Percentiles rank a stretch among this genome's conserved stretches.
Evolutionary conservation across 192 early-diverging fungal genomes (phyloP).

Genomic region (Lobosporangium transversale): DNA sequence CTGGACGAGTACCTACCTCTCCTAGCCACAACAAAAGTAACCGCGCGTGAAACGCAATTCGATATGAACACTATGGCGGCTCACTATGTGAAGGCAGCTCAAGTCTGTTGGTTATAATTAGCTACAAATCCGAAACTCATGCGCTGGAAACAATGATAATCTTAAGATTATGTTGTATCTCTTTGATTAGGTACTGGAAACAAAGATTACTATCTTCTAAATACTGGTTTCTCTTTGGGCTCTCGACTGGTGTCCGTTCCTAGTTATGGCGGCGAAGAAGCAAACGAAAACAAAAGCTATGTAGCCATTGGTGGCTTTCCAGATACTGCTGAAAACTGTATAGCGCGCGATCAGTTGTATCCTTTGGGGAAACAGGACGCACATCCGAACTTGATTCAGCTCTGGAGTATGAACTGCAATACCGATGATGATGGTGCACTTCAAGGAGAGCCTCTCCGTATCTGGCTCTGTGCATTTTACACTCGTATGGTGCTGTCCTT

Average conservation of each 20-base stretch:
- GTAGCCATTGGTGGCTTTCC: conserved; percentile 44
- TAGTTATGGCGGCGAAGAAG: not conserved
- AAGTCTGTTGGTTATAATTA: no score
- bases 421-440: conserved; percentile 22
- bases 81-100: conserved; percentile 9
- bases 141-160: no score
- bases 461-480: conserved; percentile 32
- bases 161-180: not conserved
- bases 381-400: conserved; percentile 43
- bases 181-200: conserved; percentile 8
- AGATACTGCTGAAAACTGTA: conserved; percentile 46
- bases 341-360: conserved; percentile 35
- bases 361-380: conserved; percentile 45
- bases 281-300: conserved; percentile 9
- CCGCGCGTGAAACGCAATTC: conserved; percentile 6
- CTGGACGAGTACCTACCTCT: conserved; percentile 44
- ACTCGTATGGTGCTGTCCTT: conserved; percentile 39
- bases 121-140: no score
- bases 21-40: conserved; percentile 8
- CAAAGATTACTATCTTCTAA: conserved; percentile 37
- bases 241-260: conserved; percentile 32
- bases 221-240: conserved; percentile 42
- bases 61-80: conserved; percentile 23
- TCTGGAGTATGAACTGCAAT: conserved; percentile 39
- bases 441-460: conserved; percentile 12